Conservation (phyloP, 164 flowering plant species). For the Berberis vulgaris region DNA sequence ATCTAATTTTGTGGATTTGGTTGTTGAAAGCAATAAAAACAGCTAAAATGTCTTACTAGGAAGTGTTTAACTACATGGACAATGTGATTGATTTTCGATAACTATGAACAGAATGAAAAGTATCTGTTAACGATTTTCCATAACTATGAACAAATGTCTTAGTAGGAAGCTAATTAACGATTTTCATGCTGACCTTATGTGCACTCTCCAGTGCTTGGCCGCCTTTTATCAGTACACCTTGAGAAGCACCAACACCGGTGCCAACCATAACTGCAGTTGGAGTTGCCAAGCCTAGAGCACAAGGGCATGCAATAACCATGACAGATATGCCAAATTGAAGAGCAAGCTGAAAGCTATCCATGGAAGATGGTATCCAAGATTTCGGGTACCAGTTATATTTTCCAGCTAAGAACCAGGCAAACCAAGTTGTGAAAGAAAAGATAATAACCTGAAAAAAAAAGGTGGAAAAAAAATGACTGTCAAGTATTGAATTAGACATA, state of each 20-base stretch:
- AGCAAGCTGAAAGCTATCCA: conserved; percentile 92
- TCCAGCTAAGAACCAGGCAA: conserved; percentile 81
- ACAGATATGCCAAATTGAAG: conserved; percentile 93
- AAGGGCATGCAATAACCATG: conserved; percentile 94
- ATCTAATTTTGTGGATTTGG: too few species aligned
- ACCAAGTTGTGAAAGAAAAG: conserved; percentile 63
- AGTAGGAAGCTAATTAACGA: neutral
- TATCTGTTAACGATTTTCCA: too few species aligned
- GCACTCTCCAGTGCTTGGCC: conserved; percentile 89
- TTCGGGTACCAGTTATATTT: conserved; percentile 53
- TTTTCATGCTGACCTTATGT: conserved; percentile 50
- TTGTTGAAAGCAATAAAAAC: too few species aligned
- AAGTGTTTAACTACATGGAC: too few species aligned
- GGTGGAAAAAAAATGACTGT: too few species aligned
- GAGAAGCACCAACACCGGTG: conserved; percentile 93
- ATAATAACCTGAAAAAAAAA: conserved; percentile 46
- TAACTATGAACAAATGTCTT: too few species aligned
- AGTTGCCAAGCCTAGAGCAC: conserved; percentile 96
- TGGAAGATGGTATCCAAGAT: conserved; percentile 77
- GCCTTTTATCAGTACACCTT: conserved; percentile 86
- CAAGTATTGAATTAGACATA: too few species aligned
- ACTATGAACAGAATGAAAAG: too few species aligned
- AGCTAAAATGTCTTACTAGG: too few species aligned
- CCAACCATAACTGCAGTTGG: conserved; percentile 99
- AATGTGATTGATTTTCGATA: too few species aligned